Evolutionary conservation across 768 basidiomycete genomes (phyloP).

Genomic region (Leccinum disarticulatum): DNA sequence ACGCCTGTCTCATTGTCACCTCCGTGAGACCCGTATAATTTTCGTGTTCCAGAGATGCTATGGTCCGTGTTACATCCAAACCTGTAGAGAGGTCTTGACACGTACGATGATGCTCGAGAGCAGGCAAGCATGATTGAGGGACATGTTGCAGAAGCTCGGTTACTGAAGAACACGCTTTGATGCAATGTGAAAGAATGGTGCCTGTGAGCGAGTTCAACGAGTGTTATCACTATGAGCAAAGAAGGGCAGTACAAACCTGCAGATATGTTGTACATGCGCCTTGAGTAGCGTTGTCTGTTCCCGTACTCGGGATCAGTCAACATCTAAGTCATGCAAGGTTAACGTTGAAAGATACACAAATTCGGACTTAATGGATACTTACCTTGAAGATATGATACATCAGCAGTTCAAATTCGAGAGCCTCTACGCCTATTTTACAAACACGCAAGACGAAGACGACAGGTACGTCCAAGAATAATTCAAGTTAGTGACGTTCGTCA

Average conservation of each 20-base stretch:
- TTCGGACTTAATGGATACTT: slow-evolving; percentile 9
- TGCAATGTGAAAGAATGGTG: slow-evolving; percentile 47
- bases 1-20: slow-evolving; percentile 64
- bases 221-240: not conserved
- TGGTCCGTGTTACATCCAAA: slow-evolving; percentile 11
- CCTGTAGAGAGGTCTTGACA: not conserved
- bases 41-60: slow-evolving; percentile 67
- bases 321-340: slow-evolving; percentile 40
- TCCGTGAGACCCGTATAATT: slow-evolving; percentile 50
- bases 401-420: slow-evolving; percentile 73
- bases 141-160: slow-evolving; percentile 58
- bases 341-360: not conserved
- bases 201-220: slow-evolving; percentile 35
- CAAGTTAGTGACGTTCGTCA: not conserved
- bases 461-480: slow-evolving; percentile 35
- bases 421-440: slow-evolving; percentile 74
- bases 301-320: slow-evolving; percentile 48
- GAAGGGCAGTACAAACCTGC: slow-evolving; percentile 36
- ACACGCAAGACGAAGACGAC: slow-evolving; percentile 63
- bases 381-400: slow-evolving; percentile 80
- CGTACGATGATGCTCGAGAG: slow-evolving; percentile 58
- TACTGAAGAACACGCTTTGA: slow-evolving; percentile 64
- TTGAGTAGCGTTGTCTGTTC: slow-evolving; percentile 65
- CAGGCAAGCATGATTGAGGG: slow-evolving; percentile 45
- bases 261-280: slow-evolving; percentile 72